Conservation (phyloP, 108 stramenopile species). For the Conticribra guillardii region DNA sequence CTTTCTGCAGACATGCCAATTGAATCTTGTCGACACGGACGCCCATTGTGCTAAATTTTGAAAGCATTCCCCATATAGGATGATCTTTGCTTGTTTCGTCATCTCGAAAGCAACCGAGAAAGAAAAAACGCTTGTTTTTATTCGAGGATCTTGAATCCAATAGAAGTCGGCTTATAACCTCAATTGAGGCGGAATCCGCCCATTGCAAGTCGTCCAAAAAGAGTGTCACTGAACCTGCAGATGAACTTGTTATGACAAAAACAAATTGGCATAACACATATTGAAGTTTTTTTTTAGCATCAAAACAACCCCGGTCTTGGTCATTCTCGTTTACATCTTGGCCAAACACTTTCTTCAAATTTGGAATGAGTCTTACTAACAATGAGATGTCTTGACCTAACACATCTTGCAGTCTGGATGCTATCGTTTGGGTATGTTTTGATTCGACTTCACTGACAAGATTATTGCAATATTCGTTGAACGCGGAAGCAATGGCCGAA, state of each 20-base stretch:
- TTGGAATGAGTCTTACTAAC: constrained; percentile 33
- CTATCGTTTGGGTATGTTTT: background rate
- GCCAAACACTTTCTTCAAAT: constrained; percentile 4
- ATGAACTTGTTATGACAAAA: constrained; percentile 19
- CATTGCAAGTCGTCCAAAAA: too few species aligned
- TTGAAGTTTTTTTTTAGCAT: constrained; percentile 26
- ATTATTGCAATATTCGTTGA: constrained; percentile 2
- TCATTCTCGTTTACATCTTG: background rate
- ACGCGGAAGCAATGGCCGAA: too few species aligned
- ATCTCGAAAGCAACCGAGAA: constrained; percentile 25
- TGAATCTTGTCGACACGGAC: background rate
- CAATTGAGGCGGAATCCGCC: constrained; percentile 19
- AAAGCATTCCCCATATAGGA: constrained; percentile 7
- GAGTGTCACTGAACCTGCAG: constrained; percentile 20
- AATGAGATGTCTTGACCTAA: constrained; percentile 1
- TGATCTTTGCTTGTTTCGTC: constrained; percentile 10
- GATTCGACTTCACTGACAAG: constrained; percentile 2
- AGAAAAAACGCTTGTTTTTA: constrained; percentile 19
- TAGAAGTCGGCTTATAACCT: constrained; percentile 11
- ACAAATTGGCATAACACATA: constrained; percentile 35
- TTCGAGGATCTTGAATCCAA: background rate
- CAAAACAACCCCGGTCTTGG: constrained; percentile 4
- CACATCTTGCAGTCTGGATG: constrained; percentile 4
- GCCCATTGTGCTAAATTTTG: background rate
- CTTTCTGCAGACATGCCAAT: constrained; percentile 7